Conservation (phyloP, 1,284 basidiomycete species). For the Puccinia horiana region DNA sequence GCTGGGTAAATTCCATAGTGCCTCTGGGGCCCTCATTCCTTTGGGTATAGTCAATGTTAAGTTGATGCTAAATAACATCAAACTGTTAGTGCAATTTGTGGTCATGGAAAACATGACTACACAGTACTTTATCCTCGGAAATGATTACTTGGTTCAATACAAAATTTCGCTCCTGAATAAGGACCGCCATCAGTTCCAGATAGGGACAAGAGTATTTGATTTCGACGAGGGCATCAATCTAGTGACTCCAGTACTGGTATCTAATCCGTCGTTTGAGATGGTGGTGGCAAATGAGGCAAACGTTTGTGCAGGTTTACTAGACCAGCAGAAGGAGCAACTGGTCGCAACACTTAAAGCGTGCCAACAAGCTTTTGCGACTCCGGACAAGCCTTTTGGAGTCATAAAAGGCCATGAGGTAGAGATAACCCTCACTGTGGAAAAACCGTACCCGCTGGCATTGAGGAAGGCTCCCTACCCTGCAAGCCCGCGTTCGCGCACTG, state of each 20-base stretch:
- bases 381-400: too few relatives aligned
- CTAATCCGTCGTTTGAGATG: too few relatives aligned
- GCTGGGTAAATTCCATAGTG: neutral
- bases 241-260: neutral
- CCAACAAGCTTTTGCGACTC: too few relatives aligned
- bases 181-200: neutral
- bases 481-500: neutral
- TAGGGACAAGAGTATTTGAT: neutral
- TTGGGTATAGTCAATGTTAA: neutral
- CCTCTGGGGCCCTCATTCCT: neutral
- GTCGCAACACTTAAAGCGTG: too few relatives aligned
- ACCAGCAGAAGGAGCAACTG: too few relatives aligned
- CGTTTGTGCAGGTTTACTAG: too few relatives aligned
- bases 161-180: neutral
- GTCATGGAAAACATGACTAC: neutral
- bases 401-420: too few relatives aligned
- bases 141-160: neutral
- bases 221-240: neutral
- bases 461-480: conserved; percentile 5
- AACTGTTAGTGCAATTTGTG: neutral
- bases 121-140: neutral
- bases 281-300: too few relatives aligned
- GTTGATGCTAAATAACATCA: neutral
- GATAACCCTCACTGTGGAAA: too few relatives aligned
- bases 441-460: neutral